Evolutionary conservation across 2,329 filamentous ascomycete genomes (phyloP), one percentile per base, ranked within the genome.

Genomic region (Calonectria henricotiae): DNA sequence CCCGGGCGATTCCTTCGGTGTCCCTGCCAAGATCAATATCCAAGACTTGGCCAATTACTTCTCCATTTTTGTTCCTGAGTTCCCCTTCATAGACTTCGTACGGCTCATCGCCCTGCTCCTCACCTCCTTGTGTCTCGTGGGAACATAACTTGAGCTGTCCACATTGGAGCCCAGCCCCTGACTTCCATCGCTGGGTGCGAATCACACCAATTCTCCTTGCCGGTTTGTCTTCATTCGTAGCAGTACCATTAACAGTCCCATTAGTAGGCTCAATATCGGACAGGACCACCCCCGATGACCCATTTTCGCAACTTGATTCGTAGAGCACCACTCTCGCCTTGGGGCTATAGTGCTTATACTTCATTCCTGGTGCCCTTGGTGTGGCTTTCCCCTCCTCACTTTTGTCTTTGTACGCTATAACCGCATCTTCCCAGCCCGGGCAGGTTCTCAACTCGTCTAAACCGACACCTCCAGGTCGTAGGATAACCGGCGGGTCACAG

Each of bases 271-370:
- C 77, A 5, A 84, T 63, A 47, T 87, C 85, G 32, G 78, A 78
- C 6, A 71, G 20, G 13, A 79, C 73, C 41, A 87, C 78, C 8
- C 85, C 85, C 11, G 78, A 78, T 49, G 75, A 73, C 25, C 83
- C 81, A 12, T 71, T 75, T 13, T 70, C 71, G 80, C 79, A 84
- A 43, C 78, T 81, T 30, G 89, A 83, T 80, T 98, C 94, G 79
- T 95, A 97, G 1, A 98, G 86, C 15, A 97, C 85, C 2, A 99
- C 95, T 54, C 88, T 90, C 1, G 96, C 97, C 81, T 92, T 94
- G 1, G 96, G 96, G 49, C 95, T 97, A 79, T 99, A 99, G 81
- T 99, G 96, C 80, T 96, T 94, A 81, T 99, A 99, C 83, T 99
- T 99, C 96, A 99, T 99, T 1, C 96, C 96, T 0, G 96, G 96